Base-by-base conservation (phyloP, 2,329 filamentous ascomycete species). In the Didymellaceae sp. region DNA sequence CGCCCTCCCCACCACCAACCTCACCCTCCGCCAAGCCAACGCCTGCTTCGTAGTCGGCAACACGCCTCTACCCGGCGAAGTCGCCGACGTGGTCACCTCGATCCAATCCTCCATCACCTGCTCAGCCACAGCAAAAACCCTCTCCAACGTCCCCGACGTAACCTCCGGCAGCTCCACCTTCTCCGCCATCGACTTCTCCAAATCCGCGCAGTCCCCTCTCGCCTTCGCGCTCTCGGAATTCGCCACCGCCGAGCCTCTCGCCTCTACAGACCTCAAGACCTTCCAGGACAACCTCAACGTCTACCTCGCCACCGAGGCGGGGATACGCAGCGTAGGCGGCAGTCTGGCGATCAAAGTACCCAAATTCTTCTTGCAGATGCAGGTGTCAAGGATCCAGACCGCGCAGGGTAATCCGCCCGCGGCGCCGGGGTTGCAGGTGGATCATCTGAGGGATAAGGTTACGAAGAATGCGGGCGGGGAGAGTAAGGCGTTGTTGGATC, bases 281-380 rank as follows among this genome's bases (percentile, higher is more conserved):
- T 84, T 85, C 71, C 75, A 83, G 65, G 73, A 82, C 60, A 64
- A 76, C 54, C 75, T 85, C 33, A 78, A 84, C 62, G 78, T 79
- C 8, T 86, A 86, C 61, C 70, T 81, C 3, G 83, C 83, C 0
- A 86, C 83, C 4, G 83, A 86, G 68, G 82, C 80, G 1, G 83
- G 81, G 1, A 74, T 86, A 39, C 75, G 83, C 16, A 81, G 78
- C 17, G 77, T 78, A 6, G 79, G 76, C 8, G 83, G 82, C 2
- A 76, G 63, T 46, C 71, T 86, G 14, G 79, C 75, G 2, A 80
- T 86, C 70, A 85, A 86, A 70, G 80, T 82, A 5, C 83, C 83
- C 54, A 86, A 86, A 70, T 86, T 86, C 78, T 86, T 86, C 67
- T 66, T 86, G 32, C 72, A 78, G 52, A 81, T 84, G 66, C 83